Conservation (phyloP, 1,284 basidiomycete species). For the Bjerkandera adusta region DNA sequence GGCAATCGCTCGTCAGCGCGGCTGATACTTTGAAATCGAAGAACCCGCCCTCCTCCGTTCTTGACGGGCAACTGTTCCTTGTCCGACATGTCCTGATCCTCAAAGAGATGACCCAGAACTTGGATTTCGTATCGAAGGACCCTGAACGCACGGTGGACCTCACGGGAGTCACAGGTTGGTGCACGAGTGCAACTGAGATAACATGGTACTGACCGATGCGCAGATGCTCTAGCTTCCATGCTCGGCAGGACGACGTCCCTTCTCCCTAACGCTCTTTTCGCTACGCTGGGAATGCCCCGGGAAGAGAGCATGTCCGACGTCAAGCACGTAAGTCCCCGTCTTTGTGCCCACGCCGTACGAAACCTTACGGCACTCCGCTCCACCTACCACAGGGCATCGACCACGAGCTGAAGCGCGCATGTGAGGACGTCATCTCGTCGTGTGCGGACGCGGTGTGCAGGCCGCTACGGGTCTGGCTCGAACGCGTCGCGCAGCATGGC, state of each 20-base stretch:
- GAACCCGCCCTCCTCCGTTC: conserved; percentile 39
- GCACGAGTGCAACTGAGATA: conserved; percentile 12
- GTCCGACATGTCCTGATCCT: conserved; percentile 87
- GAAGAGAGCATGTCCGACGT: conserved; percentile 60
- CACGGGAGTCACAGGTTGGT: conserved; percentile 52
- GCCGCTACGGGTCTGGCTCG: conserved; percentile 60
- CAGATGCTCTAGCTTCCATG: conserved; percentile 74
- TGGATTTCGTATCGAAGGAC: conserved; percentile 61
- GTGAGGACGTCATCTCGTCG: conserved; percentile 78
- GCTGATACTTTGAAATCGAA: conserved; percentile 60
- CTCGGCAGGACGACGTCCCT: conserved; percentile 72
- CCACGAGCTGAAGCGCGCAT: conserved; percentile 75
- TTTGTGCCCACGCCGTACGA: neutral
- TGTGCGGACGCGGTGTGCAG: conserved; percentile 51
- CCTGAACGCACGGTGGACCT: conserved; percentile 34
- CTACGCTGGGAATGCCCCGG: conserved; percentile 60
- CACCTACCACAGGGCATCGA: conserved; percentile 67
- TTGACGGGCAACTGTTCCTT: conserved; percentile 83
- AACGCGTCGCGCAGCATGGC: conserved; percentile 40
- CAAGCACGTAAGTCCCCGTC: conserved; percentile 50
- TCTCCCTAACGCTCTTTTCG: conserved; percentile 66
- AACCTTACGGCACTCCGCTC: too few species aligned
- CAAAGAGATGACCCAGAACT: conserved; percentile 81
- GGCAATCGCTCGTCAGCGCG: conserved; percentile 72
- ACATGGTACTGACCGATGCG: neutral